Conservation (phyloP, 2,329 filamentous ascomycete genomes). For the Pseudogymnoascus sp. region DNA sequence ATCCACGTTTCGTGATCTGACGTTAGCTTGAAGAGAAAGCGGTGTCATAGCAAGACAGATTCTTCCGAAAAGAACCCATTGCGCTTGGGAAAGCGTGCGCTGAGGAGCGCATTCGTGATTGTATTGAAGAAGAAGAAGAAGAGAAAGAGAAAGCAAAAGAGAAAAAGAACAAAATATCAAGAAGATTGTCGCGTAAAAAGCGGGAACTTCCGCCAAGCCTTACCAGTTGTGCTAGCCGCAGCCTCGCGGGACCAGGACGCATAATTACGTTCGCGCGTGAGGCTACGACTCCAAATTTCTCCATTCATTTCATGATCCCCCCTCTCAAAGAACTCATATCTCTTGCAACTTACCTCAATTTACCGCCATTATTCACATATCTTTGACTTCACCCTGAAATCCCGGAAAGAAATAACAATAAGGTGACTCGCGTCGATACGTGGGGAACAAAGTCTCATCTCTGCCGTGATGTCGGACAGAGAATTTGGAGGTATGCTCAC, state of each 20-base stretch:
- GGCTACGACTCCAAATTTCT: constrained; percentile 3
- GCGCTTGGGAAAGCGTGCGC: not conserved
- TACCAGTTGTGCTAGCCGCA: constrained; percentile 4
- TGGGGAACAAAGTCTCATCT: constrained; percentile 7
- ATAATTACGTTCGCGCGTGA: constrained; percentile 6
- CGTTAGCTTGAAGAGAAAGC: not conserved
- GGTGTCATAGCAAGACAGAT: not conserved
- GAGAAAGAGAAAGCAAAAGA: not conserved
- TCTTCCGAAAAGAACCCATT: not conserved
- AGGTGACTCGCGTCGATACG: constrained; percentile 1
- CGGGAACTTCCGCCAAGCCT: constrained; percentile 5
- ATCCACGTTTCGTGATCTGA: not conserved
- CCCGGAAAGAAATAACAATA: not conserved
- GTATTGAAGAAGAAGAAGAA: not conserved
- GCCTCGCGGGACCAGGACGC: not conserved
- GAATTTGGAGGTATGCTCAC: constrained; percentile 52
- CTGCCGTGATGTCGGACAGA: constrained; percentile 50
- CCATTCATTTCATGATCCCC: not conserved
- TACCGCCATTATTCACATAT: not conserved
- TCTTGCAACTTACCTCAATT: not conserved
- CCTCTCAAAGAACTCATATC: not conserved
- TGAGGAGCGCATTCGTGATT: not conserved
- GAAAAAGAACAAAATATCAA: constrained; percentile 4
- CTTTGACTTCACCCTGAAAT: not conserved
- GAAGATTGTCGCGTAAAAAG: constrained; percentile 6